Base-by-base conservation (phyloP, 2,329 filamentous ascomycete genomes). In the Coniochaeta pulveracea region DNA sequence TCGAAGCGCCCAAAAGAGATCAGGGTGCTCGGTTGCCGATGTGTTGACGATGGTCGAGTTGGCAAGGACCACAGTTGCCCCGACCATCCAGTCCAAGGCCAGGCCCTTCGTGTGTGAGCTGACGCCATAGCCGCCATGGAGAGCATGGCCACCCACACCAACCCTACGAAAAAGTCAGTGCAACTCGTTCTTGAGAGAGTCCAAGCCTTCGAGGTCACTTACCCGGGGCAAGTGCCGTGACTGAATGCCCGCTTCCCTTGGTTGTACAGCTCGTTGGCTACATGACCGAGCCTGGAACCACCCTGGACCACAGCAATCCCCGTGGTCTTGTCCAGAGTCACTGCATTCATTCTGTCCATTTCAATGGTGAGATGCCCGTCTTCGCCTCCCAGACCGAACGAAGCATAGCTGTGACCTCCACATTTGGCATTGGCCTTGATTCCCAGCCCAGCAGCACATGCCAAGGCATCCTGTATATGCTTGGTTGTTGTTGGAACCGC, bases 171-270 rank as follows among this genome's bases (percentile, higher is more conserved):
- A 7, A 18, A 5, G n/a, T 31, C 15, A 31, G 28, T 19, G 19
- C 15, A 8, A 5, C 10, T 7, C 18, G 10, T n/a, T 6, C 18
- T 22, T 14, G 7, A 12, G 19, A 19, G 3, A 9, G 8, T 14
- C 28, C 11, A 12, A n/a, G 4, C 16, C 17, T n/a, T 3, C 14
- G 4, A 12, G 22, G 17, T 4, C 10, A 46, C 57, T 50, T 43
- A 66, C 64, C 58, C 63, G 4, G 67, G 64, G 40, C 67, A 71
- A 1, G 65, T 67, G n/a, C 67, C 66, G 31, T 71, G 66, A 17
- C 61, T 52, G 4, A 72, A 50, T 3, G 60, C 65, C 10, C 47
- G 60, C 42, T 38, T 43, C 0, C 54, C 56, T 33, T 62, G 52
- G 11, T 47, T 44, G 31, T 53, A 57, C 4, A 66, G 45, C 38